phyloP scores from a whole-genome alignment of 2,329 filamentous ascomycete genomes.

The Botrytis sinoallii region DNA sequence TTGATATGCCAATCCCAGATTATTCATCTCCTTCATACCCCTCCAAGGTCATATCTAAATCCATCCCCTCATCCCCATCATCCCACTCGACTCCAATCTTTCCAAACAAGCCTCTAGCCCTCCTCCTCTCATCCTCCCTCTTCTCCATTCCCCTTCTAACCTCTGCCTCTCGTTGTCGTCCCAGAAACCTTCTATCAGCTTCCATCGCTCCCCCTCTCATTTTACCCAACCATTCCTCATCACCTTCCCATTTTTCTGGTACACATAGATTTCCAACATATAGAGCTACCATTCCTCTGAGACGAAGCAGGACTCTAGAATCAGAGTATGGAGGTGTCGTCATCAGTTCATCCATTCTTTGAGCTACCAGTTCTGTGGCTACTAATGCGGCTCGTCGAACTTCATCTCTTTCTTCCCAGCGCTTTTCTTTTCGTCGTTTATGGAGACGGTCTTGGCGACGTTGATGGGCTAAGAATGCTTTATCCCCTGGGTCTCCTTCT shows the following conservation, averaged over 20 bases:
- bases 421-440: constrained; percentile 26
- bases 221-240: constrained; percentile 24
- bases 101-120: constrained; percentile 42
- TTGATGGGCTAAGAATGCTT: constrained; percentile 27
- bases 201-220: constrained; percentile 16
- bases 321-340: constrained; percentile 67
- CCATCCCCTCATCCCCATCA: constrained; percentile 23
- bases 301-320: constrained; percentile 61
- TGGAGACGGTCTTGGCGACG: constrained; percentile 22
- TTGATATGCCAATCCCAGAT: not conserved
- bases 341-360: constrained; percentile 69
- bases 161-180: constrained; percentile 27
- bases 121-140: constrained; percentile 37
- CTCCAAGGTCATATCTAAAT: constrained; percentile 22
- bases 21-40: constrained; percentile 6
- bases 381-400: constrained; percentile 30
- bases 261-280: constrained; percentile 70
- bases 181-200: constrained; percentile 27
- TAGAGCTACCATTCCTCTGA: constrained; percentile 71
- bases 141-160: constrained; percentile 28
- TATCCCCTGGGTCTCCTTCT: constrained; percentile 25
- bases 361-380: constrained; percentile 60
- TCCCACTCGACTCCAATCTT: constrained; percentile 37
- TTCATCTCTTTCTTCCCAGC: constrained; percentile 34
- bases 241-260: constrained; percentile 35